Evolutionary conservation across 352 stramenopile genomes (phyloP), one percentile per base, ranked within the genome.

Genomic region (Elongisporangium prolatum): DNA sequence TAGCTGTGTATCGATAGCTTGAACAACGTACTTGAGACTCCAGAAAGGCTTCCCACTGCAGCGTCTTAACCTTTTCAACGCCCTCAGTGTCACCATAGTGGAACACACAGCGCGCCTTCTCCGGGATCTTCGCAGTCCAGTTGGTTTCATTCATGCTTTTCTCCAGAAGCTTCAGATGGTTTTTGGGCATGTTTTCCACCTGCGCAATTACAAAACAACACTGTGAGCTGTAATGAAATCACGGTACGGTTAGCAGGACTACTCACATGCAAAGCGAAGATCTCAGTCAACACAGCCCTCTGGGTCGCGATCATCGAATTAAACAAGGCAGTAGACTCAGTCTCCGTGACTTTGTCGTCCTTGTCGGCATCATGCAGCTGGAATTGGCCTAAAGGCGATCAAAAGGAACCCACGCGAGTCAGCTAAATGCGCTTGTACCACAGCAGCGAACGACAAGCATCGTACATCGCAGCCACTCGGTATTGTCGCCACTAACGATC

Each of bases 91-190:
- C 68, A 21, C 78, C 72, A 57, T 85, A 91, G 63, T 88, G 74
- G 63, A 83, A 91, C 21, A 88, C 71, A 58, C 81, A 91, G 54
- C 81, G 81, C 50, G 84, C 66, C 64, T 91, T 91, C 63, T 91
- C 81, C 4, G 78, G 73, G 24, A 91, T 72, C 67, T 91, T 89
- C 21, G 76, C 71, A 49, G 80, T 88, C 67, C 74, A 91, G 50
- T 89, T 72, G 49, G 80, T 75, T 63, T 89, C 81, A 7, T 54
- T 67, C 50, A 89, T 38, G 48, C 71, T 81, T 52, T 71, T 76
- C 13, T 60, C 57, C 44, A 91, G 65, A 13, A 75, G 44, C 52
- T 88, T 88, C 25, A 73, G 61, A 57, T 74, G 71, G 50, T 86
- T 89, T 63, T 89, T 89, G 2, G 77, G 74, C 69, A 88, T 44